Evolutionary conservation across 2,329 filamentous ascomycete genomes (phyloP).

Genomic region (Diaporthe vaccinii): DNA sequence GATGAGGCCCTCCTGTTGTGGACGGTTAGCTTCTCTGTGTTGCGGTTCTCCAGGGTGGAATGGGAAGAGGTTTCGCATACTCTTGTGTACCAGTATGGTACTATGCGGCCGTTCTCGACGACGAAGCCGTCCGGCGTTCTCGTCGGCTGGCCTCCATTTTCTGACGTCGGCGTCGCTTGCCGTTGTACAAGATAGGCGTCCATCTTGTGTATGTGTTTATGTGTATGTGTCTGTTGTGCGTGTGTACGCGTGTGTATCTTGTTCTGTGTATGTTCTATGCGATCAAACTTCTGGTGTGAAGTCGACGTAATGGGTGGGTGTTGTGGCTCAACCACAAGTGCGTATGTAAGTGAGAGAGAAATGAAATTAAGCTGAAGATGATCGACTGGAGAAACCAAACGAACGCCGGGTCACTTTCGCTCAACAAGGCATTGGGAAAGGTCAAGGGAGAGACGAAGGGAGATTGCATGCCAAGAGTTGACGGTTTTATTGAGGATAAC

Average conservation of each 20-base stretch:
- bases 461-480: conserved; percentile 27
- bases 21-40: conserved; percentile 4
- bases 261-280: neutral
- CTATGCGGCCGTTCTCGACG: conserved; percentile 48
- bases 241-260: neutral
- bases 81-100: conserved; percentile 56
- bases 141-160: neutral
- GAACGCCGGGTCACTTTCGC: neutral
- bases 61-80: conserved; percentile 45
- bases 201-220: conserved; percentile 1
- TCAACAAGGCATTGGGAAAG: neutral
- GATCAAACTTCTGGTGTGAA: neutral
- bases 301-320: neutral
- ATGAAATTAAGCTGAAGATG: neutral
- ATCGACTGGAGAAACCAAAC: conserved; percentile 25
- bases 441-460: conserved; percentile 24
- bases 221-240: neutral
- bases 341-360: neutral
- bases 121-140: conserved; percentile 45
- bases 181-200: conserved; percentile 34
- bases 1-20: conserved; percentile 68
- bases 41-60: neutral
- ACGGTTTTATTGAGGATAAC: conserved; percentile 34
- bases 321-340: conserved; percentile 30
- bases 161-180: conserved; percentile 28